Evolutionary conservation across 371 early-diverging fungal species (phyloP), one percentile per base, ranked within the genome.

Genomic region (Synchytrium microbalum): DNA sequence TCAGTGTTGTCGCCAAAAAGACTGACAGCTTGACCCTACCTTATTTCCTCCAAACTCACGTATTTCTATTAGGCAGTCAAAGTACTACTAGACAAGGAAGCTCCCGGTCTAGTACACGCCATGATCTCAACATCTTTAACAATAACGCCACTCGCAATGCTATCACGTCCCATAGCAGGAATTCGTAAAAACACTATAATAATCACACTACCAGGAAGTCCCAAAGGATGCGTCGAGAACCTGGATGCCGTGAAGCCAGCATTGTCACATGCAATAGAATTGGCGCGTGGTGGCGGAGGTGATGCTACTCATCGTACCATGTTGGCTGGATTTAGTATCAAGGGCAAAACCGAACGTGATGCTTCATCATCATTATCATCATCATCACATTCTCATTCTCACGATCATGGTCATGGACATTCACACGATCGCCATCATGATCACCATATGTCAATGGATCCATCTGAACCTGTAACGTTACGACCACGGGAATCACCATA

Each of bases 171-270:
- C 1, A 76, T 91, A 0, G 71, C 69, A n/a, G 96, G 96, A 0
- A 82, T 92, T 2, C 76, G 88, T 26, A 70, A 81, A 19, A 66
- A 79, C 3, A 76, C 89, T 0, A 58, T 94, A 0, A 82, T 93
- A 19, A 53, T 94, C 30, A 92, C 93, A 0, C 79, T 93, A 19
- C 96, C 95, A 1, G 96, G 95, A 19, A 92, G 91, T 66, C 82
- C 81, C 1, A 94, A 92, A 71, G 95, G 90, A 0, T 81, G 88
- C 51, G 75, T 76, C 31, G 96, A 96, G 74, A 93, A 90, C 66
- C 68, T 92, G 61, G 77, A 76, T 24, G 88, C 89, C 25, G 67
- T 94, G 1, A 32, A 87, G 1, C 70, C 72, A 16, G 78, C 89
- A 13, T 66, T 96, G 25, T 88, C 88, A 1, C 96, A 96, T 72